Conservation (phyloP, 345 rosid genomes). For the Brassica incana region DNA sequence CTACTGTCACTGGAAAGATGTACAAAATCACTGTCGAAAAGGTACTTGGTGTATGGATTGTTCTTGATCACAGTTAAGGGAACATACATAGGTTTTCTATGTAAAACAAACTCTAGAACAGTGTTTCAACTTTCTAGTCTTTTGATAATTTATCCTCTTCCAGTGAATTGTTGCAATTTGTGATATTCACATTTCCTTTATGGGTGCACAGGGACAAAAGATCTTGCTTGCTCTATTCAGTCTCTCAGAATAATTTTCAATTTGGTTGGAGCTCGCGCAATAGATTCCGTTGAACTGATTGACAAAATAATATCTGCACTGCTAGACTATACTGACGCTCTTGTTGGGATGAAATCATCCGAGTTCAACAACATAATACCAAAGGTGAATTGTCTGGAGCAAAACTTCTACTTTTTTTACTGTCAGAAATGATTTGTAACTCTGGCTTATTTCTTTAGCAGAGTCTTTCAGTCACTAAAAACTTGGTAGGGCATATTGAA, state of each 20-base stretch:
- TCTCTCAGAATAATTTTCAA: conserved; percentile 83
- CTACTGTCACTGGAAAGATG: conserved; percentile 70
- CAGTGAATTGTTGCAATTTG: not conserved
- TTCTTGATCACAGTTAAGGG: not conserved
- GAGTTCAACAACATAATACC: conserved; percentile 60
- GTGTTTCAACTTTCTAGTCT: conserved; percentile 3
- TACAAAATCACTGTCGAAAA: conserved; percentile 59
- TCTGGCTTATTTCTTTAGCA: conserved; percentile 40
- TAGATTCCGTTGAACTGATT: conserved; percentile 50
- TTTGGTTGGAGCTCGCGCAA: conserved; percentile 74
- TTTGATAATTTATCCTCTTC: conserved; percentile 7
- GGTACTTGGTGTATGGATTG: conserved; percentile 42
- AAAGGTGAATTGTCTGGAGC: conserved; percentile 55
- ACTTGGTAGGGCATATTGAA: conserved; percentile 50
- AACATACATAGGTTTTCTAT: not conserved
- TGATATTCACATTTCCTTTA: conserved; percentile 19
- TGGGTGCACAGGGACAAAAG: conserved; percentile 64
- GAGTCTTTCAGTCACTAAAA: conserved; percentile 70
- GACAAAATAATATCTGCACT: conserved; percentile 69
- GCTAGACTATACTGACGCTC: conserved; percentile 57
- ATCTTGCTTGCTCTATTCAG: conserved; percentile 61
- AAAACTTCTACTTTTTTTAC: not conserved
- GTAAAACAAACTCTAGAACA: not conserved
- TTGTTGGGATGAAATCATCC: conserved; percentile 59
- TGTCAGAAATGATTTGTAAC: conserved; percentile 16